Conservation (phyloP, 208 protist genomes). For the Leptomonas pyrrhocoris region DNA sequence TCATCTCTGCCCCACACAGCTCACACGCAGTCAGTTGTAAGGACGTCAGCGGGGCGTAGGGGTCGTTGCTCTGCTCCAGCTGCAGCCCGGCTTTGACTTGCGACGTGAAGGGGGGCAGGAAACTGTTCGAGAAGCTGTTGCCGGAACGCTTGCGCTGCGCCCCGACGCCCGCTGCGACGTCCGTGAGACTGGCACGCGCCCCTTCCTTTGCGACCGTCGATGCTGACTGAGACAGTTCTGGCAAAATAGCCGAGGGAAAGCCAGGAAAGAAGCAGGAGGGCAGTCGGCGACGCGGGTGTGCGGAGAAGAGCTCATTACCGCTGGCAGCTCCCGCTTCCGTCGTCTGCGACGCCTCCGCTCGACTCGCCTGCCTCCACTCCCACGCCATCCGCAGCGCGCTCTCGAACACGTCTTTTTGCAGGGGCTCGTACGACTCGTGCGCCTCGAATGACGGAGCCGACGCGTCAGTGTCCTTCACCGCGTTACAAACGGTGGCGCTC, state of each 20-base stretch:
- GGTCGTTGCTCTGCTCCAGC: not conserved
- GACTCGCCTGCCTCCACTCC: slow-evolving; percentile 3
- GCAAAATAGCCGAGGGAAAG: not conserved
- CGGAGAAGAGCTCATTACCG: not conserved
- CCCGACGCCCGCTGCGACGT: not conserved
- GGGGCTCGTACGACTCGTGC: slow-evolving; percentile 15
- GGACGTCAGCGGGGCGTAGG: not conserved
- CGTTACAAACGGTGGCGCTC: slow-evolving; percentile 9
- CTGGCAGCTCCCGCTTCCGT: not conserved
- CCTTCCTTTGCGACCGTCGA: not conserved
- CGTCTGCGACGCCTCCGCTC: not conserved
- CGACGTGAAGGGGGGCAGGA: not conserved
- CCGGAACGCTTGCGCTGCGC: not conserved
- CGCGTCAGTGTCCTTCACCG: slow-evolving; percentile 1
- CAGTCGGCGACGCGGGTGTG: not conserved
- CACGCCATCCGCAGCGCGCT: slow-evolving; percentile 17
- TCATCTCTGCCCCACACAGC: slow-evolving; percentile 6
- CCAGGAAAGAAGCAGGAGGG: not conserved
- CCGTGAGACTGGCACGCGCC: not conserved
- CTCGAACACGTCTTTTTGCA: slow-evolving; percentile 5
- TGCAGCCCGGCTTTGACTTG: slow-evolving; percentile 3
- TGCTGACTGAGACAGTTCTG: not conserved
- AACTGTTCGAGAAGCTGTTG: not conserved
- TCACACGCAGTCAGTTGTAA: slow-evolving; percentile 4
- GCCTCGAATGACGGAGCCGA: not conserved